Percentiles rank a stretch among this genome's conserved stretches.
Conservation (phyloP, 129 eudicot species). For the Flaveria bidentis region DNA sequence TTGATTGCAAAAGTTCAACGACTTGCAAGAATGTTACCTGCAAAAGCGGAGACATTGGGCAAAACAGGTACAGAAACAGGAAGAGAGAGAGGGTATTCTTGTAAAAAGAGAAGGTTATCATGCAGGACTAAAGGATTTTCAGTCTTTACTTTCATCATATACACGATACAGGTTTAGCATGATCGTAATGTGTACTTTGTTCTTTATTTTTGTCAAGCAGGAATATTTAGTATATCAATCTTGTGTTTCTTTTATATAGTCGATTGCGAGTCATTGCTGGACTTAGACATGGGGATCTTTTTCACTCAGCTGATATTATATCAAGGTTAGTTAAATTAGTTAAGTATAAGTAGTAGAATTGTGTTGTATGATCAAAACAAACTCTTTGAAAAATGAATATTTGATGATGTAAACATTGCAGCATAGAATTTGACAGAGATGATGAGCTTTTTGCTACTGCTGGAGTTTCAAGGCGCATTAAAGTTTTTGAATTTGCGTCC, state of each 20-base stretch:
- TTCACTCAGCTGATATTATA: conserved; percentile 86
- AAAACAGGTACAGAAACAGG: conserved; percentile 45
- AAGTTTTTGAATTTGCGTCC: conserved; percentile 85
- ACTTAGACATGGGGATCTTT: conserved; percentile 83
- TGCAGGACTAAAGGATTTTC: conserved; percentile 78
- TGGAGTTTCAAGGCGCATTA: conserved; percentile 90
- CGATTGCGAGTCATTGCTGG: conserved; percentile 85
- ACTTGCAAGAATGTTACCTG: conserved; percentile 91
- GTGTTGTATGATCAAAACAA: neutral
- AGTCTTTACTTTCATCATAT: conserved; percentile 73
- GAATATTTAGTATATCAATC: conserved; percentile 4
- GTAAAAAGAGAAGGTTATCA: conserved; percentile 55
- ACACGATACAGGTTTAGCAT: conserved; percentile 78
- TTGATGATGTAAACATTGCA: conserved; percentile 34
- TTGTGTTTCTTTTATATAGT: conserved; percentile 43
- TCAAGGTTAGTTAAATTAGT: conserved; percentile 63
- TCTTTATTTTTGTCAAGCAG: neutral
- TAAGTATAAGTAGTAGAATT: neutral
- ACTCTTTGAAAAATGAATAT: neutral
- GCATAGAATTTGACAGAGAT: conserved; percentile 95
- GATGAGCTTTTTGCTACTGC: conserved; percentile 96
- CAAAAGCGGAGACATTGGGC: conserved; percentile 82
- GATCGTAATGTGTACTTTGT: neutral
- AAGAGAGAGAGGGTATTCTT: conserved; percentile 38
- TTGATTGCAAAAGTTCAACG: conserved; percentile 54